Percentiles rank a stretch among this genome's conserved stretches.
Conservation (phyloP, 1,284 basidiomycete genomes). For the Malassezia slooffiae region DNA sequence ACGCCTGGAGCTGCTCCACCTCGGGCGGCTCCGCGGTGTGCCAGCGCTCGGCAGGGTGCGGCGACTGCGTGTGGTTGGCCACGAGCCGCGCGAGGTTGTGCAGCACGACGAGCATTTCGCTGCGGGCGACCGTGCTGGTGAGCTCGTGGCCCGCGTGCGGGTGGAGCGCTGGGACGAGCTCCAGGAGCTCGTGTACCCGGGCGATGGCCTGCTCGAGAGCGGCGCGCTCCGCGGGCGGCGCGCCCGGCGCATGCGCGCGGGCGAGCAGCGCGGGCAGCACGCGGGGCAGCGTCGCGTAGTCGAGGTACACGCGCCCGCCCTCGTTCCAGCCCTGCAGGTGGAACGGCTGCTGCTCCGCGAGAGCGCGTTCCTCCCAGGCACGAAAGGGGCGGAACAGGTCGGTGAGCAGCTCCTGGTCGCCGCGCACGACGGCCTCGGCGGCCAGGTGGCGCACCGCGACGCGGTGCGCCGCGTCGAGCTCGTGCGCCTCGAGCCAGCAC, state of each 20-base stretch:
- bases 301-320: constrained; percentile 36
- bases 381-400: constrained; percentile 63
- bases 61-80: constrained; percentile 7
- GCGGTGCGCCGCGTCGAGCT: constrained; percentile 66
- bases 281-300: constrained; percentile 49
- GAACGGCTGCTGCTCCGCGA: constrained; percentile 51
- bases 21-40: constrained; percentile 8
- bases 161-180: constrained; percentile 54
- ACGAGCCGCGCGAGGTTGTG: constrained; percentile 56
- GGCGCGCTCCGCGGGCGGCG: constrained; percentile 48
- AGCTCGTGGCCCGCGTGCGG: constrained; percentile 53
- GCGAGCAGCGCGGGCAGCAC: constrained; percentile 56
- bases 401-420: constrained; percentile 63
- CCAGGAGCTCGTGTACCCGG: constrained; percentile 17
- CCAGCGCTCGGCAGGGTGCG: constrained; percentile 10
- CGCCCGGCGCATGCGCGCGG: constrained; percentile 32
- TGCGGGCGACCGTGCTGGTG: constrained; percentile 53
- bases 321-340: constrained; percentile 38
- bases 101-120: constrained; percentile 61
- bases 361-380: constrained; percentile 48
- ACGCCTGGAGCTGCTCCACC: constrained; percentile 16
- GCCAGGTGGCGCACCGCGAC: constrained; percentile 72
- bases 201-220: constrained; percentile 60
- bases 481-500: constrained; percentile 60
- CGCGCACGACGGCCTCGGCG: constrained; percentile 73